Conservation (phyloP, 179 eudicot genomes). For the Gypsophila paniculata region DNA sequence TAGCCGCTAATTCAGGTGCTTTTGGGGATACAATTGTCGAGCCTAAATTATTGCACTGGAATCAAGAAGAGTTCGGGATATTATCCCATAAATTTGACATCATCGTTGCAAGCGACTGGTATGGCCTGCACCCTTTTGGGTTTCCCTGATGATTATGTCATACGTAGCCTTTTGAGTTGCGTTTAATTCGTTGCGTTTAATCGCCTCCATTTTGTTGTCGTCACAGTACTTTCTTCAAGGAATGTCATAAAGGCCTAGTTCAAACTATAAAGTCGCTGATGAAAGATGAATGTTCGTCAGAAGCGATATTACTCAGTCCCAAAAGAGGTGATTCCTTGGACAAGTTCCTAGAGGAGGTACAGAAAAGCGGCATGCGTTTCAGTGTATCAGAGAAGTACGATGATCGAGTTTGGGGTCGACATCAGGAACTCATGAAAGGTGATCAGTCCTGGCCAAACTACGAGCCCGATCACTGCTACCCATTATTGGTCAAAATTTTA, state of each 20-base stretch:
- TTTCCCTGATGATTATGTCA: background rate
- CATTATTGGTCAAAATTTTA: slow-evolving; percentile 53
- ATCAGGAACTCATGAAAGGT: slow-evolving; percentile 43
- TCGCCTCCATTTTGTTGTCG: slow-evolving; percentile 3
- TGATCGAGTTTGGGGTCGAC: slow-evolving; percentile 58
- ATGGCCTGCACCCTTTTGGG: slow-evolving; percentile 21
- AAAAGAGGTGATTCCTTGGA: slow-evolving; percentile 80
- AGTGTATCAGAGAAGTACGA: slow-evolving; percentile 58
- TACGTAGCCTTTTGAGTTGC: background rate
- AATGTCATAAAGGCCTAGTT: slow-evolving; percentile 65
- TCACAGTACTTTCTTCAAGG: slow-evolving; percentile 83
- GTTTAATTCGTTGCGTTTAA: background rate
- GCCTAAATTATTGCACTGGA: slow-evolving; percentile 74
- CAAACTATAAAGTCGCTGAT: slow-evolving; percentile 55
- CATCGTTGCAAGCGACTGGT: slow-evolving; percentile 90
- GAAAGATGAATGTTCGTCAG: slow-evolving; percentile 48
- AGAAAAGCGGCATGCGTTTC: slow-evolving; percentile 49
- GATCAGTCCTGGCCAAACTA: slow-evolving; percentile 72
- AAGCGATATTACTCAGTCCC: slow-evolving; percentile 75
- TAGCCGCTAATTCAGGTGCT: slow-evolving; percentile 46
- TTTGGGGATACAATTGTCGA: slow-evolving; percentile 59
- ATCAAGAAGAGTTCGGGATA: slow-evolving; percentile 36
- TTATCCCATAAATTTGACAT: slow-evolving; percentile 51
- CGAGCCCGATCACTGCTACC: slow-evolving; percentile 85
- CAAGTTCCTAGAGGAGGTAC: slow-evolving; percentile 54